Conservation (phyloP, 106 monocot genomes). For the Vanilla planifolia region DNA sequence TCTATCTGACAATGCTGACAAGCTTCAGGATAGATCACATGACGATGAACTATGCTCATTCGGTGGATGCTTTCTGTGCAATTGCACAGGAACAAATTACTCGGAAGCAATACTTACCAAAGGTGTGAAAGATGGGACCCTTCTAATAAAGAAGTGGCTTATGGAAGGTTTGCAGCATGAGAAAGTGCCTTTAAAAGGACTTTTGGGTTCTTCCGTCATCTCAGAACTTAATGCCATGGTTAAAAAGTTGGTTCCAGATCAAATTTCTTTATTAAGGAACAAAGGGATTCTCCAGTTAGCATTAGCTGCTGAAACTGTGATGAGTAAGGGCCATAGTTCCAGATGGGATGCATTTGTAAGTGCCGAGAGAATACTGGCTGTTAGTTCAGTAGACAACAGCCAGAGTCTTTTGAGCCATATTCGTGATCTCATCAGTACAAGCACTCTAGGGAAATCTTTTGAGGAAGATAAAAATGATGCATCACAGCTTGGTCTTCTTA, state of each 20-base stretch:
- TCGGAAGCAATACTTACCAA: constrained; percentile 75
- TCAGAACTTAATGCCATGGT: constrained; percentile 58
- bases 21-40: constrained; percentile 4
- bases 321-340: constrained; percentile 62
- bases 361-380: constrained; percentile 75
- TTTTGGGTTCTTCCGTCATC: constrained; percentile 23
- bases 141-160: constrained; percentile 92
- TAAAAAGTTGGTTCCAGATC: constrained; percentile 43
- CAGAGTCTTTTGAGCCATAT: constrained; percentile 86
- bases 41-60: constrained; percentile 20
- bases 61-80: constrained; percentile 63
- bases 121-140: constrained; percentile 62
- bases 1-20: constrained; percentile 21
- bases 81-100: constrained; percentile 46
- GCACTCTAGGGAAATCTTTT: constrained; percentile 29
- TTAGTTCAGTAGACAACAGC: constrained; percentile 62
- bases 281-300: constrained; percentile 80
- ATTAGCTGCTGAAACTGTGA: constrained; percentile 58
- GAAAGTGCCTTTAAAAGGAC: constrained; percentile 55
- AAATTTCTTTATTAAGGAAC: constrained; percentile 53
- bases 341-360: constrained; percentile 89
- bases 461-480: constrained; percentile 1
- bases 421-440: constrained; percentile 80
- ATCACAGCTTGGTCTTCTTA: constrained; percentile 44
- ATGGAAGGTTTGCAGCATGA: constrained; percentile 73